These are phyloP conservation scores for Eucalyptus decipiens DNA, from an alignment of 345 rosid species.

Conservation along the genomic window DNA sequence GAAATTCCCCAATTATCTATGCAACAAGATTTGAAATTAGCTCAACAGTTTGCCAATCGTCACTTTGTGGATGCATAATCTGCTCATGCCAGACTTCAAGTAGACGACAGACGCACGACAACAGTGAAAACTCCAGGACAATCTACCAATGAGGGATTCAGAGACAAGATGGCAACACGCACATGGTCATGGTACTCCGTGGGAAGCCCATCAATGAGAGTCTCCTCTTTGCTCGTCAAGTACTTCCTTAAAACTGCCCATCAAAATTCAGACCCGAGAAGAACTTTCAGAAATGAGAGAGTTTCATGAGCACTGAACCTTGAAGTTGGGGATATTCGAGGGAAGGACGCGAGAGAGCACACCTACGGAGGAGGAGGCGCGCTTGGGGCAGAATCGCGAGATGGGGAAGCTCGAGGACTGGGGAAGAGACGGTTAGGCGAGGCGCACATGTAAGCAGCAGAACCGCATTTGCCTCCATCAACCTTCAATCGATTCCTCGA, in stretches of 20 bases:
- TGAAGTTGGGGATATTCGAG: no score
- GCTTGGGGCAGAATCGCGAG: rapidly evolving
- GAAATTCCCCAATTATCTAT: no score
- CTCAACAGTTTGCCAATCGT: no score
- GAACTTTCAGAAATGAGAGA: neutral
- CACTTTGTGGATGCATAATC: no score
- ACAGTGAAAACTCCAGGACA: neutral
- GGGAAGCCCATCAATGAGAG: conserved; percentile 79
- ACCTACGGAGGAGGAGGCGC: no score
- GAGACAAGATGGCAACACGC: neutral
- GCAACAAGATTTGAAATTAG: no score
- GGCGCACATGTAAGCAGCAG: neutral
- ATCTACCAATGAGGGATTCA: neutral
- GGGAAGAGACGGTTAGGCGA: neutral
- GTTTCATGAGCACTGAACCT: no score
- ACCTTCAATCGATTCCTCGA: no score
- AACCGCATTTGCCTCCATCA: neutral
- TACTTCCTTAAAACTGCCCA: conserved; percentile 26
- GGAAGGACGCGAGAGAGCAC: neutral
- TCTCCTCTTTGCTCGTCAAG: conserved; percentile 27
- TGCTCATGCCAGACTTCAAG: neutral
- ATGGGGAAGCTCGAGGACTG: no score
- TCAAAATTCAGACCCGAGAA: neutral
- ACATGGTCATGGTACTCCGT: conserved; percentile 75
- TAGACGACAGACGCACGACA: neutral